Percentiles rank a stretch among this genome's conserved stretches.
phyloP scores from a whole-genome alignment of 2,329 filamentous ascomycete genomes.

The Graphilbum sp. region DNA sequence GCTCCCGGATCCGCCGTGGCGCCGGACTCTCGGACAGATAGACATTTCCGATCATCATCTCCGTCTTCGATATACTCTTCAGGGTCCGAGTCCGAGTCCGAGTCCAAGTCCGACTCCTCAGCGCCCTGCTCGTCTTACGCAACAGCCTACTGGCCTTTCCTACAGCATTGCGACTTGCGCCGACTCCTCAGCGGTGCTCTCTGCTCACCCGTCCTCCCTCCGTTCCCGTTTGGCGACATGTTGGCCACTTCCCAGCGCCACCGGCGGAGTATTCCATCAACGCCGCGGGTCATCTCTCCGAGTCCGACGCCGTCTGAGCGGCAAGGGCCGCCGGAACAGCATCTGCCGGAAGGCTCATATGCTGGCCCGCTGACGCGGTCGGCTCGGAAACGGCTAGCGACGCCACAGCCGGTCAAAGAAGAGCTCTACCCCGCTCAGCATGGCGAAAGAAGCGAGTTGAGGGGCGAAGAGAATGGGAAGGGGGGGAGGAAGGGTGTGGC shows the following conservation, averaged over 20 bases:
- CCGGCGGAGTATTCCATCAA: slow-evolving; percentile 47
- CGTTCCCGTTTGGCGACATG: slow-evolving; percentile 27
- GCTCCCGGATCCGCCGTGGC: slow-evolving; percentile 1
- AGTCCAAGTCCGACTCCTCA: slow-evolving; percentile 10
- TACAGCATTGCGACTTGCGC: slow-evolving; percentile 24
- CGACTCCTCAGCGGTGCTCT: slow-evolving; percentile 41
- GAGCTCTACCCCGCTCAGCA: slow-evolving; percentile 18
- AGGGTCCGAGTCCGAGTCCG: slow-evolving; percentile 4
- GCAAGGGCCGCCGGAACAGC: slow-evolving; percentile 21
- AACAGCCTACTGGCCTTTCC: slow-evolving; percentile 6
- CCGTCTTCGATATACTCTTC: background rate
- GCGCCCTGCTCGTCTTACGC: slow-evolving; percentile 4
- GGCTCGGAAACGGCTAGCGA: slow-evolving; percentile 36
- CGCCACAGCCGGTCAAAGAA: slow-evolving; percentile 41
- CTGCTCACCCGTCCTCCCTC: slow-evolving; percentile 38
- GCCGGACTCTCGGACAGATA: background rate
- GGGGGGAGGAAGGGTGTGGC: background rate
- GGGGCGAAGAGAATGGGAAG: background rate
- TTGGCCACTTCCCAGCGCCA: slow-evolving; percentile 26
- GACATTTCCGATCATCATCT: slow-evolving; percentile 8
- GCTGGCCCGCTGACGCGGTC: slow-evolving; percentile 65
- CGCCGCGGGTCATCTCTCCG: slow-evolving; percentile 77
- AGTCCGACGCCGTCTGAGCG: slow-evolving; percentile 59
- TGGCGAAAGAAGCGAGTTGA: background rate
- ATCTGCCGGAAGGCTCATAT: slow-evolving; percentile 29